Conservation (phyloP, 2,329 filamentous ascomycete species). For the Diaporthe australafricana region DNA sequence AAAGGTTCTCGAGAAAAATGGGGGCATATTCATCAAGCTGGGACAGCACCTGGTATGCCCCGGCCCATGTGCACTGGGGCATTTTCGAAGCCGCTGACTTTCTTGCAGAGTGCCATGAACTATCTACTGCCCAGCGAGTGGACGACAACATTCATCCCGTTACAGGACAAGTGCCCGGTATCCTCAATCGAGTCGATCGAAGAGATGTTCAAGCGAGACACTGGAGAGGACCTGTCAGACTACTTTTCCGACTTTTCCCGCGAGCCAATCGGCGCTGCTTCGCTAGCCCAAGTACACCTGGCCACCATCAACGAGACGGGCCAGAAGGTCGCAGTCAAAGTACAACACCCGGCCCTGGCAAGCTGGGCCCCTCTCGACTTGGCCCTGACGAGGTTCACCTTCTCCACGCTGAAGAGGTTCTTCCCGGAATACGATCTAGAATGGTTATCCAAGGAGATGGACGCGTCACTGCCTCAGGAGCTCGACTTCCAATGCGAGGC, state of each 20-base stretch:
- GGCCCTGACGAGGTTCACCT: slow-evolving; percentile 87
- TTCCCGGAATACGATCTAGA: slow-evolving; percentile 98
- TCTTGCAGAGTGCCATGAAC: slow-evolving; percentile 85
- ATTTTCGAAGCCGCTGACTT: slow-evolving; percentile 39
- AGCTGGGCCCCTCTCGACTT: slow-evolving; percentile 93
- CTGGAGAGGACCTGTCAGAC: slow-evolving; percentile 80
- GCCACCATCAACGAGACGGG: slow-evolving; percentile 87
- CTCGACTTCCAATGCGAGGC: slow-evolving; percentile 91
- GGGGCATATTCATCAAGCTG: slow-evolving; percentile 98
- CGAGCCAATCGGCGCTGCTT: slow-evolving; percentile 89
- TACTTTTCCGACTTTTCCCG: slow-evolving; percentile 88
- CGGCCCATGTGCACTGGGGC: not conserved
- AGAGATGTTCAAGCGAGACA: slow-evolving; percentile 87
- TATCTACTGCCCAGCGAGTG: slow-evolving; percentile 92
- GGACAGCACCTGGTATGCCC: slow-evolving; percentile 84
- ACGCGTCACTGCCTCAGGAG: slow-evolving; percentile 88
- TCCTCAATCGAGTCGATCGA: slow-evolving; percentile 90
- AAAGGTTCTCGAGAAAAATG: slow-evolving; percentile 90
- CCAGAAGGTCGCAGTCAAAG: slow-evolving; percentile 92
- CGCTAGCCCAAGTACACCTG: slow-evolving; percentile 92
- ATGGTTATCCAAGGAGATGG: slow-evolving; percentile 95
- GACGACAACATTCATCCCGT: slow-evolving; percentile 94
- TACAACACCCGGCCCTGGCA: slow-evolving; percentile 90
- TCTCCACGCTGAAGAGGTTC: slow-evolving; percentile 88
- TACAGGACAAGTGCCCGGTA: slow-evolving; percentile 95